phyloP scores from a whole-genome alignment of 176 grass and related monocot species.

The Bolboschoenus planiculmis region DNA sequence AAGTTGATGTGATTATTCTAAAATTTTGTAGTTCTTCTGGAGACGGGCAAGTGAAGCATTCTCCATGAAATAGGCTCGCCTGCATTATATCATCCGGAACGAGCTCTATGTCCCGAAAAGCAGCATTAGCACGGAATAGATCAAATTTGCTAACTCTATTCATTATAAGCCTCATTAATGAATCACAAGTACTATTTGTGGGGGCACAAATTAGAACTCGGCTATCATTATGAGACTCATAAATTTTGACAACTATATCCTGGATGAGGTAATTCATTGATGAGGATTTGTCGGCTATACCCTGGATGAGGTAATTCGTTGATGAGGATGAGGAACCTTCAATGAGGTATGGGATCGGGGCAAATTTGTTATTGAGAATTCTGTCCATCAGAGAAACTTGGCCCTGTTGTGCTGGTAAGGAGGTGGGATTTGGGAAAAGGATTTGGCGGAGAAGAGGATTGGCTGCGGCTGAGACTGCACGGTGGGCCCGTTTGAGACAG shows the following conservation, averaged over 20 bases:
- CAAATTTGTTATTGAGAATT: conserved; percentile 20
- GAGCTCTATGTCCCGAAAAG: conserved; percentile 12
- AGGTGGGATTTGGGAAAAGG: conserved; percentile 20
- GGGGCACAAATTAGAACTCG: conserved; percentile 30
- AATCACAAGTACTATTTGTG: conserved; percentile 24
- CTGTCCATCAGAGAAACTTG: not conserved
- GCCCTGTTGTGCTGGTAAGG: not conserved
- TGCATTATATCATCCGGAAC: conserved; percentile 30
- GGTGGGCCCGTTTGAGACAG: conserved; percentile 29
- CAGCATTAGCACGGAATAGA: conserved; percentile 37
- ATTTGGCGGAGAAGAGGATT: conserved; percentile 23
- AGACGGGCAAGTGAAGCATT: conserved; percentile 28
- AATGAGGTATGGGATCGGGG: conserved; percentile 27
- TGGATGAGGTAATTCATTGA: too few relatives aligned
- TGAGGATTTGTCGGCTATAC: too few relatives aligned
- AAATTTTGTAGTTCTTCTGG: not conserved
- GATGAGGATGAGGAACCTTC: conserved; percentile 28
- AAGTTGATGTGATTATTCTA: conserved; percentile 24
- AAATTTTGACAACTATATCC: conserved; percentile 19
- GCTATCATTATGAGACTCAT: not conserved
- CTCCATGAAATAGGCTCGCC: not conserved
- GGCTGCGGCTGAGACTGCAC: conserved; percentile 21
- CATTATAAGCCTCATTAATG: not conserved
- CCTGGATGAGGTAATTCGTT: too few relatives aligned
- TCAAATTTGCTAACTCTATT: not conserved